Evolutionary conservation across 2,329 filamentous ascomycete genomes (phyloP), one percentile per base, ranked within the genome.

Genomic region (Fusarium sp.): DNA sequence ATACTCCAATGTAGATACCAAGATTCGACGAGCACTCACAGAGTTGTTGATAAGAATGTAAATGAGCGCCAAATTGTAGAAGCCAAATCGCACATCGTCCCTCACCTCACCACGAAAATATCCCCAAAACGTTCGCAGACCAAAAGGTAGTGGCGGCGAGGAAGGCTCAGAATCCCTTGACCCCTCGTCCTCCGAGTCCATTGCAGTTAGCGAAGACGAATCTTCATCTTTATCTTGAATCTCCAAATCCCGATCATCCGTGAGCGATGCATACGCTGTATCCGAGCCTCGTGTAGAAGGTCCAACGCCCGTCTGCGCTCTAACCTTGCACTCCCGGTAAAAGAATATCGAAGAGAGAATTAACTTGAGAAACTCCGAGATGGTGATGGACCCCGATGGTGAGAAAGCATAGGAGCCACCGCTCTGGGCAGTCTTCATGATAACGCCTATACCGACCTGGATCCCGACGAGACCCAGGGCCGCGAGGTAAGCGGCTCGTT

Each of bases 1-100:
- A n/a, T 20, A 11, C 18, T 3, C 0, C 1, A 20, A 20, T 2
- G 0, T 10, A 4, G 0, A 27, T 22, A 22, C 22, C 22, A 22
- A 22, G 22, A 22, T 22, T 22, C 22, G 22, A 22, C 22, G 22
- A 22, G 22, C 22, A 22, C 22, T 22, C 22, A 22, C 22, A 22
- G 22, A 56, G 9, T 56, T 56, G 3, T 56, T 56, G 10, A 56
- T 56, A 6, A 56, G 53, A n/a, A 56, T 56, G 18, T 56, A 56
- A n/a, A 56, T 31, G 17, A 56, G 53, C 9, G 53, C 38, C 13
- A 56, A 6, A n/a, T 56, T 56, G 7, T 56, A 46, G 18, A 56
- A 56, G 2, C 53, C 53, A 4, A 56, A 46, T 2, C 53, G 14
- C n/a, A 56, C 53, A n/a, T 56, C 53, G 11, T 25, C 14, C 4